Percentiles rank a stretch among this genome's conserved stretches.
Conservation (phyloP, 2,329 filamentous ascomycete species). For the Epichloe elymi region DNA sequence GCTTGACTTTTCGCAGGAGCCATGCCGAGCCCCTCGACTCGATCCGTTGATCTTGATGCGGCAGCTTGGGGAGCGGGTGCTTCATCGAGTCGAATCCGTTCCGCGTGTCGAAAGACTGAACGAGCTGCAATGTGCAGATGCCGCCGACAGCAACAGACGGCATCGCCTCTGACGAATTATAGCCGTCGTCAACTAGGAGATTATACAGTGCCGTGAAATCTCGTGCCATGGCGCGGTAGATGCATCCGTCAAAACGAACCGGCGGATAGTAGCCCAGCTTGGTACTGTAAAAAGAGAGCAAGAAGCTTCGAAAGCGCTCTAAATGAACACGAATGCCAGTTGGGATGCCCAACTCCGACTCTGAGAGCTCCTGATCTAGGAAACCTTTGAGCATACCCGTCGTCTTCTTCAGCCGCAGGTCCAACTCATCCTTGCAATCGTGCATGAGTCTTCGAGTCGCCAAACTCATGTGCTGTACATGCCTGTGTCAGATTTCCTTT, state of each 20-base stretch:
- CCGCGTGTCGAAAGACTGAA: constrained; percentile 51
- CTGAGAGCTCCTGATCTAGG: constrained; percentile 56
- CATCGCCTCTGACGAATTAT: constrained; percentile 33
- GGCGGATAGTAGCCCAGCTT: constrained; percentile 65
- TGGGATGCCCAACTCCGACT: constrained; percentile 51
- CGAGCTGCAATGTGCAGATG: constrained; percentile 55
- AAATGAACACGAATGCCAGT: constrained; percentile 51
- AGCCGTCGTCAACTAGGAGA: constrained; percentile 52
- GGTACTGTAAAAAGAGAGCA: constrained; percentile 52
- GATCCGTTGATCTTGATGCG: constrained; percentile 25
- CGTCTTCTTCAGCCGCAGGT: constrained; percentile 45
- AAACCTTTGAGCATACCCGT: constrained; percentile 50
- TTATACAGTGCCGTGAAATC: constrained; percentile 63
- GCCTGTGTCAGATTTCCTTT: background rate
- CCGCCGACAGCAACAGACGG: constrained; percentile 48
- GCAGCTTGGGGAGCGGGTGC: constrained; percentile 55
- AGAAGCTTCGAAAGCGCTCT: constrained; percentile 56
- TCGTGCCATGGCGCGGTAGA: constrained; percentile 47
- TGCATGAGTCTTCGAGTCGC: constrained; percentile 53
- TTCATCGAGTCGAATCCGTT: constrained; percentile 46
- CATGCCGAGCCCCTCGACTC: constrained; percentile 26
- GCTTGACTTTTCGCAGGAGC: constrained; percentile 26
- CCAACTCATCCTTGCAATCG: constrained; percentile 50
- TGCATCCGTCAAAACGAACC: constrained; percentile 25
- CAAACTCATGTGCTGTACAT: constrained; percentile 30